Percentiles rank a stretch among this genome's conserved stretches.
These are phyloP conservation scores for Rutstroemia sp. DNA, from an alignment of 2,329 filamentous ascomycete species.

Conservation along the genomic window DNA sequence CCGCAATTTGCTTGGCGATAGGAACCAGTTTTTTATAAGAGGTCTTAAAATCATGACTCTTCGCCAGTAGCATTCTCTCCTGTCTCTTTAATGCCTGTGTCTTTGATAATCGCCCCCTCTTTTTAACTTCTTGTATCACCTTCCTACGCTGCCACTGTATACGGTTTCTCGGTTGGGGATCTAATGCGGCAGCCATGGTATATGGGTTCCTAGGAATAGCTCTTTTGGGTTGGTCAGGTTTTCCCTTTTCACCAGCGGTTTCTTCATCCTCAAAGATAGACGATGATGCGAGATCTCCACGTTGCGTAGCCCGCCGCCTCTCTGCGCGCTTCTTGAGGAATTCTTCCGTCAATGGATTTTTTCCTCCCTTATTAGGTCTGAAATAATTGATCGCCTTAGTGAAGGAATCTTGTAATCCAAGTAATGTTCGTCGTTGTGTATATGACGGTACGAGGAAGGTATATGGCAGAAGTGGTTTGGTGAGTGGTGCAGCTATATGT, in stretches of 20 bases:
- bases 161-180: slow-evolving; percentile 68
- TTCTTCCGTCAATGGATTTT: slow-evolving; percentile 56
- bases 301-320: slow-evolving; percentile 32
- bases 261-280: slow-evolving; percentile 45
- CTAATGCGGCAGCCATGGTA: slow-evolving; percentile 55
- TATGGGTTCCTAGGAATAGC: slow-evolving; percentile 35
- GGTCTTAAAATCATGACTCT: slow-evolving; percentile 71
- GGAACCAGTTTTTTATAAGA: slow-evolving; percentile 86
- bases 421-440: slow-evolving; percentile 23
- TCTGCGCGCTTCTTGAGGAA: slow-evolving; percentile 34
- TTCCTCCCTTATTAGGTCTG: slow-evolving; percentile 10
- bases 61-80: slow-evolving; percentile 48
- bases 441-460: slow-evolving; percentile 21
- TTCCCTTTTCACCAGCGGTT: slow-evolving; percentile 20
- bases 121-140: slow-evolving; percentile 67
- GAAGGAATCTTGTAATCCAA: slow-evolving; percentile 4
- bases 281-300: slow-evolving; percentile 38
- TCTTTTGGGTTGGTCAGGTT: neutral
- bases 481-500: slow-evolving; percentile 19
- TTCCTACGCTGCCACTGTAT: slow-evolving; percentile 76
- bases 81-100: slow-evolving; percentile 60
- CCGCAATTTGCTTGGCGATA: slow-evolving; percentile 79
- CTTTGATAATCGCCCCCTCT: slow-evolving; percentile 58
- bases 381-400: neutral
- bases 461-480: slow-evolving; percentile 35